Percentiles rank a stretch among this genome's conserved stretches.
Evolutionary conservation across 2,329 filamentous ascomycete genomes (phyloP).

Genomic region (Septoria linicola): DNA sequence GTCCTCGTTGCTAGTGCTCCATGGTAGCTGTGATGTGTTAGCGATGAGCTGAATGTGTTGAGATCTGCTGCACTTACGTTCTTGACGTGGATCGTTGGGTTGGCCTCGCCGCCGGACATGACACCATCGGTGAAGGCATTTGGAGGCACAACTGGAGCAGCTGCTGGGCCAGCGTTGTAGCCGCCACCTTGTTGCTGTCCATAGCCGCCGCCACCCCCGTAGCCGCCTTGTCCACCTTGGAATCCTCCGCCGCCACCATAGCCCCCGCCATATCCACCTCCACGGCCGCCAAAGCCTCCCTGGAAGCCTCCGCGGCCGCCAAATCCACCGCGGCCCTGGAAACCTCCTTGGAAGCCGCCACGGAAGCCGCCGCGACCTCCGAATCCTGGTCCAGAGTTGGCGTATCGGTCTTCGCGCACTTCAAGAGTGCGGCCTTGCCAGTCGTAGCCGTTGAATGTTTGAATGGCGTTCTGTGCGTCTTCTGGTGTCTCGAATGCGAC

Average conservation of each 20-base stretch:
- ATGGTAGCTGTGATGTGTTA: slow-evolving; percentile 69
- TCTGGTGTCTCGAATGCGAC: slow-evolving; percentile 94
- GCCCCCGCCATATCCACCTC: slow-evolving; percentile 61
- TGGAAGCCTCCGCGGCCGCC: slow-evolving; percentile 48
- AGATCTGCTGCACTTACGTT: slow-evolving; percentile 66
- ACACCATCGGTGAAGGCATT: slow-evolving; percentile 95
- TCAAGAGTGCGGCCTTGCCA: slow-evolving; percentile 94
- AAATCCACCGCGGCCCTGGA: slow-evolving; percentile 44
- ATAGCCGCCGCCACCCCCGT: slow-evolving; percentile 48
- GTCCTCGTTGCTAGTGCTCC: slow-evolving; percentile 99
- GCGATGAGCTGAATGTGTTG: slow-evolving; percentile 29
- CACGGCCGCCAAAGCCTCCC: slow-evolving; percentile 49
- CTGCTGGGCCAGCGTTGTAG: slow-evolving; percentile 45
- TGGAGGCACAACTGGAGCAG: slow-evolving; percentile 51
- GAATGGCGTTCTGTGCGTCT: slow-evolving; percentile 91
- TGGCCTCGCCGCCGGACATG: slow-evolving; percentile 78
- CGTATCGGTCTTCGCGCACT: slow-evolving; percentile 94
- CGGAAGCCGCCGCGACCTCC: slow-evolving; percentile 41
- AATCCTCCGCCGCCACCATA: slow-evolving; percentile 52
- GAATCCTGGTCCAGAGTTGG: slow-evolving; percentile 54
- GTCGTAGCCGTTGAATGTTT: slow-evolving; percentile 97
- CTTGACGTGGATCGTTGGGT: slow-evolving; percentile 87
- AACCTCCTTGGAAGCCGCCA: slow-evolving; percentile 44
- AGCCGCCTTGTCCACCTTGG: slow-evolving; percentile 44
- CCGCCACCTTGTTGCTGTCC: slow-evolving; percentile 55